A percentile compares a stretch with the other conserved stretches of the same genome.
phyloP scores from a whole-genome alignment of 2,329 filamentous ascomycete genomes.

The Aspergillus neotritici region DNA sequence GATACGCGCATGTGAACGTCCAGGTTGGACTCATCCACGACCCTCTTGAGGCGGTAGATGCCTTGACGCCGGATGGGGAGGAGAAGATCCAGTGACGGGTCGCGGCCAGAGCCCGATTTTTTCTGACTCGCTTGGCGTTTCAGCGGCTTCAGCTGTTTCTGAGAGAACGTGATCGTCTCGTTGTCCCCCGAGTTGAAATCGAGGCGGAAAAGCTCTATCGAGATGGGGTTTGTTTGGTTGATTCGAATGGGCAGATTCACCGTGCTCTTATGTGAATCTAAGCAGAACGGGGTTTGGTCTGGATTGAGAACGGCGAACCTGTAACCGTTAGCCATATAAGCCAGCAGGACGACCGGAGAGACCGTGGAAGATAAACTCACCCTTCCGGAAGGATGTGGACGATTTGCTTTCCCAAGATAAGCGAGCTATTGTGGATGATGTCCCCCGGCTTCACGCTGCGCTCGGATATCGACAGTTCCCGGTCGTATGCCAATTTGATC shows the following conservation, averaged over 20 bases:
- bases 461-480: conserved; percentile 90
- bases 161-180: conserved; percentile 70
- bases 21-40: conserved; percentile 88
- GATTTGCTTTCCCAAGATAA: conserved; percentile 94
- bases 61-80: conserved; percentile 79
- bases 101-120: conserved; percentile 43
- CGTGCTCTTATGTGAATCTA: conserved; percentile 58
- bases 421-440: conserved; percentile 84
- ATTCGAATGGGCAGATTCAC: conserved; percentile 77
- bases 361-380: conserved; percentile 36
- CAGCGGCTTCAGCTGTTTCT: conserved; percentile 68
- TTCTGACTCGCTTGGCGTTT: conserved; percentile 63
- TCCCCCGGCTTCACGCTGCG: conserved; percentile 80
- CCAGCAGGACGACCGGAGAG: neutral
- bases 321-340: conserved; percentile 22
- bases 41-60: conserved; percentile 75
- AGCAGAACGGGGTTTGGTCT: conserved; percentile 70
- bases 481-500: conserved; percentile 79
- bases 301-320: conserved; percentile 85
- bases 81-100: conserved; percentile 61
- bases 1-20: conserved; percentile 73
- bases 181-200: conserved; percentile 76
- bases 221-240: conserved; percentile 84
- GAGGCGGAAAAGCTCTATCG: conserved; percentile 81
- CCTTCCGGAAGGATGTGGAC: conserved; percentile 97